Base-by-base conservation (phyloP, 164 flowering plant species). In the Vitis vinifera region DNA sequence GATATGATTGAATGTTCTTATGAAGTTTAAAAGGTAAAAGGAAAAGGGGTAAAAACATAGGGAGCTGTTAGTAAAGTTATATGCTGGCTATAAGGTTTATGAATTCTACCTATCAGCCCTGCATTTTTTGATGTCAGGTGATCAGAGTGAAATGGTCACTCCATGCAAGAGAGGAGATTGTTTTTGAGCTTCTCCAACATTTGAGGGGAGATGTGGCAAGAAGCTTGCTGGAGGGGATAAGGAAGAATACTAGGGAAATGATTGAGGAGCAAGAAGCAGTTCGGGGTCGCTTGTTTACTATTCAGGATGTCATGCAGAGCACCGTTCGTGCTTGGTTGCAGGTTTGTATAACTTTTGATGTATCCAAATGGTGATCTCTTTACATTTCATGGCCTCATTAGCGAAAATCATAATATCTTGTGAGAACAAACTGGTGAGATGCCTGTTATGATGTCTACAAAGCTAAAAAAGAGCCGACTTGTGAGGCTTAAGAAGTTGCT, bases 191-290 rank as follows among this genome's bases (percentile, higher is more conserved):
- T 77, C 85, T 88, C 51, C 97, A 89, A 63, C 94, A 91, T 75
- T 69, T 95, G 71, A 87, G 76, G 74, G 96, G 97, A 59, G 77
- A 70, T 71, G 79, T 71, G 52, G 67, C 91, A 7, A 87, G 78
- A 71, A 62, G n/a, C 61, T 65, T 91, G 75, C 71, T 95, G 53
- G 97, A 90, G 59, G 90, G 88, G 37, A 82, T 90, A 79, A 80
- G 90, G 65, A 90, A 89, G 87, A 87, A 85, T 76, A 88, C 98
- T 13, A 85, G 98, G 80, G 86, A 89, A 75, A 93, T 93, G 99
- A 86, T 95, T 71, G 97, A 88, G 73, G 99, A 95, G 86, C 99
- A 95, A 85, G 99, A 95, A 87, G 98, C 99, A 56, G 98, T 88
- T 69, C 93, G 98, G 71, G 97, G 86, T 19, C 97, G 99, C 66